Conservation (phyloP, 768 basidiomycete species). For the Leccinellum albellum region DNA sequence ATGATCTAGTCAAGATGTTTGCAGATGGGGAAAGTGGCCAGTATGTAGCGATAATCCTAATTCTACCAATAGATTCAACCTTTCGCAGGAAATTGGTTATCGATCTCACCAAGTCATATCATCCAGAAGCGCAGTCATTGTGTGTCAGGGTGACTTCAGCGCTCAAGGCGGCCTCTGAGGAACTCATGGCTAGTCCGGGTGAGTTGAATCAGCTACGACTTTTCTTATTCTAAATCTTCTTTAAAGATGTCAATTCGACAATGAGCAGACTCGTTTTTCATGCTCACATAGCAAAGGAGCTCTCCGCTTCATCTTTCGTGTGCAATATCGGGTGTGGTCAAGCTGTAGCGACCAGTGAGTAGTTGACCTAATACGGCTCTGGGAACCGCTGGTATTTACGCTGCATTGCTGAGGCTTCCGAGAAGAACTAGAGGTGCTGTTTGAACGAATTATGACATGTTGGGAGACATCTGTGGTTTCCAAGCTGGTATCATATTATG, state of each 20-base stretch:
- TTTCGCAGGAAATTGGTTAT: slow-evolving; percentile 38
- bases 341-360: slow-evolving; percentile 36
- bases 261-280: slow-evolving; percentile 44
- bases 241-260: slow-evolving; percentile 6
- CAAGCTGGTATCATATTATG: slow-evolving; percentile 20
- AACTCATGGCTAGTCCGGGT: slow-evolving; percentile 35
- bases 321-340: slow-evolving; percentile 41
- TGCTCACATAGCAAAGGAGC: slow-evolving; percentile 46
- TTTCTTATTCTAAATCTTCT: slow-evolving; percentile 3
- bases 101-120: slow-evolving; percentile 44
- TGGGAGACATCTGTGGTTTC: slow-evolving; percentile 52
- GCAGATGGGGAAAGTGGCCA: slow-evolving; percentile 38
- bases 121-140: slow-evolving; percentile 47
- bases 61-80: not conserved
- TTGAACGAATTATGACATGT: slow-evolving; percentile 43
- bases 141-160: slow-evolving; percentile 33
- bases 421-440: slow-evolving; percentile 26
- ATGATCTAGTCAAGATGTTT: slow-evolving; percentile 50
- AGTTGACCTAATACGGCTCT: not conserved
- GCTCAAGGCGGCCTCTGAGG: slow-evolving; percentile 37
- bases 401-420: slow-evolving; percentile 30
- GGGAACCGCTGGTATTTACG: slow-evolving; percentile 5
- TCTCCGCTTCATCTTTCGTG: slow-evolving; percentile 43
- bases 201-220: slow-evolving; percentile 6
- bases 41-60: slow-evolving; percentile 34